phyloP scores from a whole-genome alignment of 768 basidiomycete species.

The Amanita phalloides region DNA sequence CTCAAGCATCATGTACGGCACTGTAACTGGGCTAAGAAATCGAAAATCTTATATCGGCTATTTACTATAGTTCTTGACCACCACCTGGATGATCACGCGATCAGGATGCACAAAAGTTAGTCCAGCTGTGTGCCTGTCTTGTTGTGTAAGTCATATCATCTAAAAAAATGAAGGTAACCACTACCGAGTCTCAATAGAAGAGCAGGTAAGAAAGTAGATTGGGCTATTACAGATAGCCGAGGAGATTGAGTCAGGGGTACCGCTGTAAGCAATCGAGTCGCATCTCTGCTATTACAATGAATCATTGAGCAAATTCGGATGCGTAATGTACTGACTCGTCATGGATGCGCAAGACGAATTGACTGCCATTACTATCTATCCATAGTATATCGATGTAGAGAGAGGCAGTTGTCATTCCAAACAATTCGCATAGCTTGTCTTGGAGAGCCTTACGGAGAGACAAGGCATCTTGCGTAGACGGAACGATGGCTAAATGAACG shows the following conservation, averaged over 20 bases:
- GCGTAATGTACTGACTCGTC: constrained; percentile 22
- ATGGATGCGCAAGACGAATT: constrained; percentile 30
- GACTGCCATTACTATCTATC: constrained; percentile 28
- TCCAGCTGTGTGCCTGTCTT: background rate
- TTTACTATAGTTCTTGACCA: background rate
- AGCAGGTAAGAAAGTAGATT: constrained; percentile 32
- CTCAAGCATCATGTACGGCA: too few species aligned
- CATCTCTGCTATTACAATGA: constrained; percentile 17
- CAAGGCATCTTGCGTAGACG: constrained; percentile 29
- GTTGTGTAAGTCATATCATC: too few species aligned
- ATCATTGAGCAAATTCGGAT: background rate
- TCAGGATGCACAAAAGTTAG: background rate
- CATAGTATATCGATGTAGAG: constrained; percentile 52
- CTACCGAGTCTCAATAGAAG: constrained; percentile 11
- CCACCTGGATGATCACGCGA: background rate
- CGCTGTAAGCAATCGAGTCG: constrained; percentile 22
- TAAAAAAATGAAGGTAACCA: too few species aligned
- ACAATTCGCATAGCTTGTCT: constrained; percentile 40
- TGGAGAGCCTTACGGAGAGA: constrained; percentile 43
- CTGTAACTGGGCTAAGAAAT: too few species aligned
- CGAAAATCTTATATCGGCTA: too few species aligned
- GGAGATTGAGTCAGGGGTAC: constrained; percentile 20
- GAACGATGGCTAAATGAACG: constrained; percentile 31
- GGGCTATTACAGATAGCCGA: constrained; percentile 22
- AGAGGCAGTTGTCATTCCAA: constrained; percentile 41